Evolutionary conservation across 805 yeast species (phyloP).

Genomic region (Zygoascus ofunaensis): DNA sequence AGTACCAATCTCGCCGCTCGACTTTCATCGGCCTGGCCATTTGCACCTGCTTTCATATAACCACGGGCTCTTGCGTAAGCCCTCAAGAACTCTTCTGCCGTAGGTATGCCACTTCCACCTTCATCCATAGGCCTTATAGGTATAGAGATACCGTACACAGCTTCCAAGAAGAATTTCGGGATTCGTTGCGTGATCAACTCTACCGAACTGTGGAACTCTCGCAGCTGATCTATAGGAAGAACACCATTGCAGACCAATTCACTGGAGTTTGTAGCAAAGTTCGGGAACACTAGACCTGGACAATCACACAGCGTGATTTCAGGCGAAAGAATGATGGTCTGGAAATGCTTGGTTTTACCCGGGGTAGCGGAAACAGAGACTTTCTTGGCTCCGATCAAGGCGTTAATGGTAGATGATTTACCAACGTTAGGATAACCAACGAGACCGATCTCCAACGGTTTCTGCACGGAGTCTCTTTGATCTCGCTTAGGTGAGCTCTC

Average conservation of each 20-base stretch:
- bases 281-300: conserved; percentile 98
- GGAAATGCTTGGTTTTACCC: conserved; percentile 98
- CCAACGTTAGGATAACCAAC: conserved; percentile 98
- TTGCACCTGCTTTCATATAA: conserved; percentile 73
- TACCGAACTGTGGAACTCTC: conserved; percentile 86
- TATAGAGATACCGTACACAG: conserved; percentile 86
- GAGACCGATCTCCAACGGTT: conserved; percentile 68
- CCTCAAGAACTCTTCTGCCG: conserved; percentile 77
- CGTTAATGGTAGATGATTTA: conserved; percentile 96
- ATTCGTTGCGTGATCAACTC: conserved; percentile 78
- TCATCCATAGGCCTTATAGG: conserved; percentile 66
- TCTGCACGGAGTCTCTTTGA: conserved; percentile 31
- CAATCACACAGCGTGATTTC: conserved; percentile 90
- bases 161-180: conserved; percentile 83
- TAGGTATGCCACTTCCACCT: conserved; percentile 82
- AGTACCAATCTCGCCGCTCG: conserved; percentile 87
- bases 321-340: conserved; percentile 79
- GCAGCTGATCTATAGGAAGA: conserved; percentile 92
- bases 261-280: conserved; percentile 92
- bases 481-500: conserved; percentile 55
- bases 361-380: conserved; percentile 99
- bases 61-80: conserved; percentile 97
- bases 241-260: conserved; percentile 97
- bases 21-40: conserved; percentile 93
- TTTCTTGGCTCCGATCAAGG: conserved; percentile 89